Conservation (phyloP, 495 filamentous ascomycete genomes). For the Letharia columbiana region DNA sequence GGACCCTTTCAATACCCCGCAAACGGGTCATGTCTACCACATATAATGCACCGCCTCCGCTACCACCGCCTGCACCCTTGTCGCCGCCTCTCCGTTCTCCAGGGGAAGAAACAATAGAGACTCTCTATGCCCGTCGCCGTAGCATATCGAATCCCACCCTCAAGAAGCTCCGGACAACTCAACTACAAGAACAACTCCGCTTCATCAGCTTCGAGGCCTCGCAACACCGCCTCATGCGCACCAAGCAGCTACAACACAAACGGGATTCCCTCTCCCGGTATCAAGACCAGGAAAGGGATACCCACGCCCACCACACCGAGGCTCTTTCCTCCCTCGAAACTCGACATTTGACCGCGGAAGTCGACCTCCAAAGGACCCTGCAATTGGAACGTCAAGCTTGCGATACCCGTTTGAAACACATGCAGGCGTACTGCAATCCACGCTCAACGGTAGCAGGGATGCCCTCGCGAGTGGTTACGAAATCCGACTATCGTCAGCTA, state of each 20-base stretch:
- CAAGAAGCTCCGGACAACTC: constrained; percentile 22
- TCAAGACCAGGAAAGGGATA: constrained; percentile 12
- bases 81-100: constrained; percentile 11
- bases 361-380: constrained; percentile 23
- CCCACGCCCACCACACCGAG: constrained; percentile 21
- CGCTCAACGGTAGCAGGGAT: constrained; percentile 18
- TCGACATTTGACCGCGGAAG: constrained; percentile 25
- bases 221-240: constrained; percentile 24
- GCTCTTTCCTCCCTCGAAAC: constrained; percentile 23
- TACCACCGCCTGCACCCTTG: constrained; percentile 15
- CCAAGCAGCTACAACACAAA: constrained; percentile 17
- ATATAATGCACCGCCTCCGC: constrained; percentile 10
- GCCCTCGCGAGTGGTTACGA: constrained; percentile 44
- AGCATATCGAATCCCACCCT: constrained; percentile 20
- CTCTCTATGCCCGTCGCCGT: constrained; percentile 18
- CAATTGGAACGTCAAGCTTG: constrained; percentile 26
- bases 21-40: constrained; percentile 5
- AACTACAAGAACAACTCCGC: constrained; percentile 27
- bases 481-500: constrained; percentile 52
- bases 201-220: constrained; percentile 25
- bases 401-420: constrained; percentile 26
- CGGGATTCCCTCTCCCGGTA: constrained; percentile 13
- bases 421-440: constrained; percentile 29
- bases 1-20: constrained; percentile 6
- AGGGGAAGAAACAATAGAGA: constrained; percentile 9